Percentiles rank a stretch among this genome's conserved stretches.
These are phyloP conservation scores for Kappamyces sp. DNA, from an alignment of 192 early-diverging fungal genomes.

Conservation along the genomic window DNA sequence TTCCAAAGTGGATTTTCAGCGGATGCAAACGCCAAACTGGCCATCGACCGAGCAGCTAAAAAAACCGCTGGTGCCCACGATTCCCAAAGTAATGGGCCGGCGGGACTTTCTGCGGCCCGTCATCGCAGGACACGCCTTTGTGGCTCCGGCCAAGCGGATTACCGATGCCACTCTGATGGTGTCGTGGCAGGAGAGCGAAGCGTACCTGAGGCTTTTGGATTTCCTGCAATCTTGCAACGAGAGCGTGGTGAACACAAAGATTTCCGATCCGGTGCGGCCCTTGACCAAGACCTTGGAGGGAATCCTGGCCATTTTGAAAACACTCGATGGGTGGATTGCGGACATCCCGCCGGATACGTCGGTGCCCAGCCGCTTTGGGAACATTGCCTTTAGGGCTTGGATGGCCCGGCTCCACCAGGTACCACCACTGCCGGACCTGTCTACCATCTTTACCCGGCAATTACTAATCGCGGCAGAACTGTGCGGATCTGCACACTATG, in stretches of 20 bases:
- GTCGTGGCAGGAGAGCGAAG: slow-evolving; percentile 57
- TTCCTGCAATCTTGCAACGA: slow-evolving; percentile 72
- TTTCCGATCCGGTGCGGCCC: slow-evolving; percentile 42
- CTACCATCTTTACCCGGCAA: no score
- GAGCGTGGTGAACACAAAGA: slow-evolving; percentile 57
- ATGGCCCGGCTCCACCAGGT: slow-evolving; percentile 49
- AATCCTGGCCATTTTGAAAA: slow-evolving; percentile 59
- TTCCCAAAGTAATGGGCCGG: slow-evolving; percentile 18
- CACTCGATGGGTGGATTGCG: slow-evolving; percentile 62
- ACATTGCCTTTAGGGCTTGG: slow-evolving; percentile 84
- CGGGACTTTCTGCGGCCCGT: slow-evolving; percentile 15
- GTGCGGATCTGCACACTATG: no score
- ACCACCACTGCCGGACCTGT: background rate
- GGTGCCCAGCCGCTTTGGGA: slow-evolving; percentile 77
- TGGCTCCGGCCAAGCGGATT: slow-evolving; percentile 54
- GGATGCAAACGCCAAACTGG: slow-evolving; percentile 19
- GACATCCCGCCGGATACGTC: slow-evolving; percentile 67
- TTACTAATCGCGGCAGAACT: no score
- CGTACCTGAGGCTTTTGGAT: slow-evolving; percentile 60
- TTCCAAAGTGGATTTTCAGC: background rate
- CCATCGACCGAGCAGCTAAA: slow-evolving; percentile 22
- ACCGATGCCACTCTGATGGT: slow-evolving; percentile 47
- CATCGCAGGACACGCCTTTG: slow-evolving; percentile 29
- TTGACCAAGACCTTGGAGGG: slow-evolving; percentile 50
- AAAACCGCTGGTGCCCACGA: background rate